Conservation (phyloP, 2,329 filamentous ascomycete genomes). For the Pseudogymnoascus sp. region DNA sequence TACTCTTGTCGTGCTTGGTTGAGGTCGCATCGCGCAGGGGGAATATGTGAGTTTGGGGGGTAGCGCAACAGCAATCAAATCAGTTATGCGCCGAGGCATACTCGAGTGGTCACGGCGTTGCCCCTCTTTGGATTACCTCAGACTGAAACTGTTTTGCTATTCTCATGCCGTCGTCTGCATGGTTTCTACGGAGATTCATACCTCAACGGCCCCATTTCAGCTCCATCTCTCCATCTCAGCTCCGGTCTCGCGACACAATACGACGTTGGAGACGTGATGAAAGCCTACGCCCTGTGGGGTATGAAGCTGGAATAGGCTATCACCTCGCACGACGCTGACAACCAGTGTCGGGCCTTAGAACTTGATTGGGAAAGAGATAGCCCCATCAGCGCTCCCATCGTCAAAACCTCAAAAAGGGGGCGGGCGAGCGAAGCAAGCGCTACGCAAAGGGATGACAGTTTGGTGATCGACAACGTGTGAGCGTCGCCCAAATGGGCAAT, state of each 20-base stretch:
- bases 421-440: background rate
- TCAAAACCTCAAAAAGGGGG: background rate
- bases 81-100: background rate
- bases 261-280: background rate
- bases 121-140: background rate
- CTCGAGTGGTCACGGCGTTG: background rate
- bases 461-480: background rate
- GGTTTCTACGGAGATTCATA: background rate
- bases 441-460: background rate
- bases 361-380: slow-evolving; percentile 2
- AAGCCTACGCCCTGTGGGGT: background rate
- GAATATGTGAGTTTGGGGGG: background rate
- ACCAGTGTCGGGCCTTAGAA: background rate
- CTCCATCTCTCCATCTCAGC: background rate
- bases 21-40: background rate
- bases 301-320: background rate
- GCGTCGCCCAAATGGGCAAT: background rate
- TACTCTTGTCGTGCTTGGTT: background rate
- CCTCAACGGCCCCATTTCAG: background rate
- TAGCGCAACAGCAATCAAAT: background rate
- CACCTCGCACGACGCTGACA: background rate
- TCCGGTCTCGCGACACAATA: background rate
- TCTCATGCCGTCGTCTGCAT: background rate
- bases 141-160: background rate
- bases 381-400: background rate